phyloP scores from a whole-genome alignment of 768 basidiomycete species.

The Calvatia gigantea region DNA sequence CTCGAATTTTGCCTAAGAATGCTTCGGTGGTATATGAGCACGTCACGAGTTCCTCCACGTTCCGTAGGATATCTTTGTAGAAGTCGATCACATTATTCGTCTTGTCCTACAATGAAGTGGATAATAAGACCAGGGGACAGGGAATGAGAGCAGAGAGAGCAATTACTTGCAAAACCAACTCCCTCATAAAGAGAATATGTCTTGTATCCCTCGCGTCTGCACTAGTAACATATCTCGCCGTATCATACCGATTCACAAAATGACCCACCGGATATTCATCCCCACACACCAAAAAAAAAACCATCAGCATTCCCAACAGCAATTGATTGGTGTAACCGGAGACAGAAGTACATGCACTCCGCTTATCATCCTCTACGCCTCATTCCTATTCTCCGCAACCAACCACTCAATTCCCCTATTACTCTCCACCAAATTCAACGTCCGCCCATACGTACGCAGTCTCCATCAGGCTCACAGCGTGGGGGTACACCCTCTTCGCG shows the following conservation, averaged over 20 bases:
- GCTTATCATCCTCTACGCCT: slow-evolving; percentile 91
- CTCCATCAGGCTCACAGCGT: slow-evolving; percentile 98
- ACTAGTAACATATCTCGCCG: slow-evolving; percentile 66
- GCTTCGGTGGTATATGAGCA: slow-evolving; percentile 84
- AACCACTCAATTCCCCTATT: slow-evolving; percentile 93
- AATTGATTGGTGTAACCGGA: too few relatives aligned
- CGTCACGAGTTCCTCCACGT: slow-evolving; percentile 83
- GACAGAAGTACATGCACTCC: slow-evolving; percentile 52
- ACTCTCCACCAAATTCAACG: slow-evolving; percentile 83
- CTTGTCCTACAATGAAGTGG: slow-evolving; percentile 62
- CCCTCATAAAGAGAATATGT: slow-evolving; percentile 91
- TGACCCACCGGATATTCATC: slow-evolving; percentile 94
- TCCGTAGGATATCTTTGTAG: slow-evolving; percentile 79
- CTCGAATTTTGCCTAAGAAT: slow-evolving; percentile 82
- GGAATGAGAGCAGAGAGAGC: slow-evolving; percentile 9
- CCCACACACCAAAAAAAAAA: slow-evolving; percentile 51
- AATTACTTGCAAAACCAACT: slow-evolving; percentile 88
- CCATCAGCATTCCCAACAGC: background rate
- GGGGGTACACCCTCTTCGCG: slow-evolving; percentile 96
- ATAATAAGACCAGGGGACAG: slow-evolving; percentile 2
- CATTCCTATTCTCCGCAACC: slow-evolving; percentile 91
- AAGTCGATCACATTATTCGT: slow-evolving; percentile 91
- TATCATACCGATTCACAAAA: slow-evolving; percentile 93
- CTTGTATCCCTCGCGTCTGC: slow-evolving; percentile 78
- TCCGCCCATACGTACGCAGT: slow-evolving; percentile 98